Conservation (phyloP, 129 eudicot species). For the Kitagawia praeruptora region DNA sequence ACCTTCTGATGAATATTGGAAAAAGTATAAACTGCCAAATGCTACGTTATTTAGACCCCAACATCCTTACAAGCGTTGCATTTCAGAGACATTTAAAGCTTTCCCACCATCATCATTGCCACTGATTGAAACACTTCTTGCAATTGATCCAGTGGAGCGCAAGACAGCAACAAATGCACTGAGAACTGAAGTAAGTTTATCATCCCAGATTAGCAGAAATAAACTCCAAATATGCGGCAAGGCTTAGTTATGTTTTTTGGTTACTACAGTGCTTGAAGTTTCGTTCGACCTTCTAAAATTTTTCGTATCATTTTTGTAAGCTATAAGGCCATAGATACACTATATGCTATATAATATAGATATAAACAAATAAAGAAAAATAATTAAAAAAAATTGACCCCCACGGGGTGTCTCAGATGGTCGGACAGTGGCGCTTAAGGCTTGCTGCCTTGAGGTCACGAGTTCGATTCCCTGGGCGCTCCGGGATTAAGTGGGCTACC, state of each 20-base stretch:
- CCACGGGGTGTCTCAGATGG: too few relatives aligned
- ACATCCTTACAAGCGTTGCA: slow-evolving; percentile 62
- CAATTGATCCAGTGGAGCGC: slow-evolving; percentile 74
- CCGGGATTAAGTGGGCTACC: too few relatives aligned
- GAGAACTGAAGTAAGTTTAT: slow-evolving; percentile 49
- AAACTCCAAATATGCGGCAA: neutral
- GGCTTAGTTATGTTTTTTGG: neutral
- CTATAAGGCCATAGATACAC: neutral
- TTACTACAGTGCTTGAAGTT: neutral
- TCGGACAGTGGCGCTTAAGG: too few relatives aligned
- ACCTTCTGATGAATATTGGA: slow-evolving; percentile 86
- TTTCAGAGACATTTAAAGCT: slow-evolving; percentile 52
- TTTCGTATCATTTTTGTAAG: neutral
- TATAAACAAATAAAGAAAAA: neutral
- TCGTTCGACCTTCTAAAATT: neutral
- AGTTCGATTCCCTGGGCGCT: too few relatives aligned
- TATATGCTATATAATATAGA: neutral
- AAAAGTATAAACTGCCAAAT: slow-evolving; percentile 71
- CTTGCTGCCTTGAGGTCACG: too few relatives aligned
- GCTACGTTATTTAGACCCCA: slow-evolving; percentile 73
- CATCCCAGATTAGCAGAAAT: neutral
- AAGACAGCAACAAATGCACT: slow-evolving; percentile 73
- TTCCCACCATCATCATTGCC: slow-evolving; percentile 69
- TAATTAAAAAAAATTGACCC: too few relatives aligned
- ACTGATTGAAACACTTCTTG: slow-evolving; percentile 69